Conservation (phyloP, 768 basidiomycete genomes). For the Psilocybe sp. region DNA sequence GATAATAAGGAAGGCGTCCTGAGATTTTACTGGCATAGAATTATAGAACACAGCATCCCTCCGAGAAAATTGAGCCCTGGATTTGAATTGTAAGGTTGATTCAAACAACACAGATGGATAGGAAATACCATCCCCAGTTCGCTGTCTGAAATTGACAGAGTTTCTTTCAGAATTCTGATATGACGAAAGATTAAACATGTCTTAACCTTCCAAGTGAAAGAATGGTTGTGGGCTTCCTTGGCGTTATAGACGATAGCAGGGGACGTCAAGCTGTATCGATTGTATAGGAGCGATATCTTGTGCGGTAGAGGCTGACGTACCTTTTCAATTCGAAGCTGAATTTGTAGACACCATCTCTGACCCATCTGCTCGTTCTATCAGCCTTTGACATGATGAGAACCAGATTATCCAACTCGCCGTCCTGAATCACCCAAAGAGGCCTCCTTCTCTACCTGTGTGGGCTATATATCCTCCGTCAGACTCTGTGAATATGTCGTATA, state of each 20-base stretch:
- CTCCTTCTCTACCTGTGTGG: slow-evolving; percentile 75
- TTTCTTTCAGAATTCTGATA: neutral
- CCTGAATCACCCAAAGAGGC: slow-evolving; percentile 52
- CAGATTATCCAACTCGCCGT: slow-evolving; percentile 33
- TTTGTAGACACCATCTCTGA: slow-evolving; percentile 81
- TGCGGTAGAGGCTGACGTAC: slow-evolving; percentile 28
- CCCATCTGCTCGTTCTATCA: slow-evolving; percentile 53
- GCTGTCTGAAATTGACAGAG: slow-evolving; percentile 48
- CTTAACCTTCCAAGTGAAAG: slow-evolving; percentile 64
- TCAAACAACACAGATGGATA: neutral
- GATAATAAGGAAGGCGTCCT: slow-evolving; percentile 71
- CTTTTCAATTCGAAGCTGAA: slow-evolving; percentile 82
- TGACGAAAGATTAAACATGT: neutral
- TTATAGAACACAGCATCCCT: slow-evolving; percentile 70
- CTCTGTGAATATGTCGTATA: neutral
- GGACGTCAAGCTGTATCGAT: neutral
- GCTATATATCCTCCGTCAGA: slow-evolving; percentile 43
- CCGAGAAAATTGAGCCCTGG: slow-evolving; percentile 76
- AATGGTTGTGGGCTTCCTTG: slow-evolving; percentile 82
- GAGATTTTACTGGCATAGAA: slow-evolving; percentile 43
- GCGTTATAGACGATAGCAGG: slow-evolving; percentile 46
- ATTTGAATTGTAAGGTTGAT: neutral
- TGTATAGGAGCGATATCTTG: neutral
- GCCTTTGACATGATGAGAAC: neutral
- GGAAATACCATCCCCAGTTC: slow-evolving; percentile 80